These are phyloP conservation scores for Paracorniculantispora psalliotae DNA, from an alignment of 2,329 filamentous ascomycete species.

Conservation along the genomic window DNA sequence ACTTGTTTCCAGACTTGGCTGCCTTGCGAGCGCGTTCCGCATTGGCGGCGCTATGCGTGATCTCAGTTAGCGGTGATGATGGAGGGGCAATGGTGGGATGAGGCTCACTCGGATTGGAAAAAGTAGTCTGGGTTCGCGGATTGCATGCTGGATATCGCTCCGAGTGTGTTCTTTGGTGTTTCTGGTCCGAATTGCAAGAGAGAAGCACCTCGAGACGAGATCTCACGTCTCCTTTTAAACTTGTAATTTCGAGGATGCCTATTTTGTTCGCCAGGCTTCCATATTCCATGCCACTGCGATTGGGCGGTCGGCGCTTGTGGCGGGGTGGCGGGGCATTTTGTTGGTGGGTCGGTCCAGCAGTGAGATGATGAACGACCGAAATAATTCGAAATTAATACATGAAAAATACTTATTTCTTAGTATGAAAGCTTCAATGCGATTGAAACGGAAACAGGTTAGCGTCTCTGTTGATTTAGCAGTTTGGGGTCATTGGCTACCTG, in stretches of 20 bases:
- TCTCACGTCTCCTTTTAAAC: neutral
- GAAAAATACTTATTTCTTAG: too few species aligned
- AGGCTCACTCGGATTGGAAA: slow-evolving; percentile 81
- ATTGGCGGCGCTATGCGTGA: slow-evolving; percentile 40
- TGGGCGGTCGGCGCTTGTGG: neutral
- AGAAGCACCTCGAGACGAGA: neutral
- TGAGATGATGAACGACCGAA: neutral
- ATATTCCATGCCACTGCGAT: slow-evolving; percentile 1
- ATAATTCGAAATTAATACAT: too few species aligned
- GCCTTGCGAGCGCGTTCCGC: slow-evolving; percentile 55
- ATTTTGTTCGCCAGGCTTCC: slow-evolving; percentile 11
- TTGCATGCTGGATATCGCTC: slow-evolving; percentile 35
- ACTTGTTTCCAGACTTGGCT: slow-evolving; percentile 67
- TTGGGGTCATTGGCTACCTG: too few species aligned
- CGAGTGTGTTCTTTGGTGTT: too few species aligned
- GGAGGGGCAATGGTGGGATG: slow-evolving; percentile 27
- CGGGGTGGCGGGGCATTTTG: slow-evolving; percentile 2
- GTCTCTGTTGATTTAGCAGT: too few species aligned
- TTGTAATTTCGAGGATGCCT: slow-evolving; percentile 3
- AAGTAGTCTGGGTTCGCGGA: slow-evolving; percentile 75
- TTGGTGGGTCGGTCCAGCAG: neutral
- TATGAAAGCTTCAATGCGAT: too few species aligned
- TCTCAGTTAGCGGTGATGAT: slow-evolving; percentile 15
- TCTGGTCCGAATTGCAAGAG: too few species aligned
- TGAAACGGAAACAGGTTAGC: too few species aligned